phyloP scores from a whole-genome alignment of 2,329 filamentous ascomycete genomes.

The Pseudogymnoascus sp. region DNA sequence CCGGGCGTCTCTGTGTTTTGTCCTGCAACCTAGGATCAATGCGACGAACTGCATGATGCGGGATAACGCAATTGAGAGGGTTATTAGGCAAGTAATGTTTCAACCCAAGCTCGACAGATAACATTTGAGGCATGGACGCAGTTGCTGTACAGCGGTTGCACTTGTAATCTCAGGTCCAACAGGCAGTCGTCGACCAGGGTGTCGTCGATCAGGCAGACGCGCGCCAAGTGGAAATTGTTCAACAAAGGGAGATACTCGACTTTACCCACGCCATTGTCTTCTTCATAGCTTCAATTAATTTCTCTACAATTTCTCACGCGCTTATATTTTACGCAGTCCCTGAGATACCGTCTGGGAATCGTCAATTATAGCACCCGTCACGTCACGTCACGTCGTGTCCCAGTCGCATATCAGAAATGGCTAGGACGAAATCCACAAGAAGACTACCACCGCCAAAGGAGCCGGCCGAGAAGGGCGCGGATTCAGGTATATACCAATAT shows the following conservation, averaged over 20 bases:
- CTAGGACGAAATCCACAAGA: background rate
- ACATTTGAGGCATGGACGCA: too few species aligned
- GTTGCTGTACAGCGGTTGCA: too few species aligned
- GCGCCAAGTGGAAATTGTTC: background rate
- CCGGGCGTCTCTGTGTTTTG: too few species aligned
- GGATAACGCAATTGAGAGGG: too few species aligned
- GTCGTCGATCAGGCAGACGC: background rate
- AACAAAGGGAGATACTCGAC: background rate
- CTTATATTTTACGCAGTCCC: background rate
- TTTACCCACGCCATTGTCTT: background rate
- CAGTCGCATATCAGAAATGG: background rate
- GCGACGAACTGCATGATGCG: too few species aligned
- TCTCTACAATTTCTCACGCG: background rate
- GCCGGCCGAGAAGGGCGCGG: background rate
- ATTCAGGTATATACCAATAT: background rate
- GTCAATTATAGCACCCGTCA: background rate
- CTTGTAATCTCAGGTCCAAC: background rate
- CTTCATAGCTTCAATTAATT: background rate
- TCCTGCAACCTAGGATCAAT: too few species aligned
- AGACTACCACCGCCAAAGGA: background rate
- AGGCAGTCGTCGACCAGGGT: background rate
- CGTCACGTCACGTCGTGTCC: background rate
- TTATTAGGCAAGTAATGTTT: too few species aligned
- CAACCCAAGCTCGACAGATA: too few species aligned
- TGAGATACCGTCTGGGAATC: background rate